Evolutionary conservation across 192 early-diverging fungal species (phyloP).

Genomic region (Coemansia aciculifera): DNA sequence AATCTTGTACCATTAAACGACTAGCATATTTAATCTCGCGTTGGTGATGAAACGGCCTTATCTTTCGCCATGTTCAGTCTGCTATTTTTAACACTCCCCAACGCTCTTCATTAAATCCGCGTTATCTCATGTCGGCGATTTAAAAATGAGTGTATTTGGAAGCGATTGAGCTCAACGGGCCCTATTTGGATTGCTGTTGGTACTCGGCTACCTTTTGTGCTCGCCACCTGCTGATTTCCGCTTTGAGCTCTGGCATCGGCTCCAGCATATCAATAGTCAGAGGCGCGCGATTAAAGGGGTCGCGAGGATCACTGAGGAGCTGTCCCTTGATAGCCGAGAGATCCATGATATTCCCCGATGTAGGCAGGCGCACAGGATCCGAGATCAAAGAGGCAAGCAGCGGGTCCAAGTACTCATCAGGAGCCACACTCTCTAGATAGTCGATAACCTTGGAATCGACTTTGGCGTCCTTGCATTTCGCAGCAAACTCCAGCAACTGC

Average conservation of each 20-base stretch:
- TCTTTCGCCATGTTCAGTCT: background rate
- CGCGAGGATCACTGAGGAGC: constrained; percentile 80
- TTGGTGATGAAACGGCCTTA: background rate
- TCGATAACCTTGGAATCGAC: constrained; percentile 66
- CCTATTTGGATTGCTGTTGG: background rate
- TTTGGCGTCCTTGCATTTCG: constrained; percentile 70
- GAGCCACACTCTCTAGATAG: constrained; percentile 78
- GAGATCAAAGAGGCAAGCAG: constrained; percentile 85
- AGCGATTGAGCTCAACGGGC: background rate
- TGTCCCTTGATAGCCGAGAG: constrained; percentile 85
- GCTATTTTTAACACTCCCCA: background rate
- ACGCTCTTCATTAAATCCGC: background rate
- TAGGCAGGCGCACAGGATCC: constrained; percentile 91
- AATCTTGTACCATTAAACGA: constrained; percentile 4
- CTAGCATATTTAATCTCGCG: background rate
- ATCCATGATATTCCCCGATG: constrained; percentile 79
- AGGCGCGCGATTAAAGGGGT: constrained; percentile 93
- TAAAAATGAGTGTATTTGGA: background rate
- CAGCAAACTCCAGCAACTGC: constrained; percentile 66
- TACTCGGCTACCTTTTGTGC: constrained; percentile 32
- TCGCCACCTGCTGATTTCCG: constrained; percentile 44
- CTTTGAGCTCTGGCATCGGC: constrained; percentile 67
- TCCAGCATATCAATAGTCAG: constrained; percentile 83
- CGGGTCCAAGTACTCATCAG: constrained; percentile 91
- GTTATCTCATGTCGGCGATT: background rate